phyloP scores from a whole-genome alignment of 306 rosid genomes.

The Fagus sylvatica region DNA sequence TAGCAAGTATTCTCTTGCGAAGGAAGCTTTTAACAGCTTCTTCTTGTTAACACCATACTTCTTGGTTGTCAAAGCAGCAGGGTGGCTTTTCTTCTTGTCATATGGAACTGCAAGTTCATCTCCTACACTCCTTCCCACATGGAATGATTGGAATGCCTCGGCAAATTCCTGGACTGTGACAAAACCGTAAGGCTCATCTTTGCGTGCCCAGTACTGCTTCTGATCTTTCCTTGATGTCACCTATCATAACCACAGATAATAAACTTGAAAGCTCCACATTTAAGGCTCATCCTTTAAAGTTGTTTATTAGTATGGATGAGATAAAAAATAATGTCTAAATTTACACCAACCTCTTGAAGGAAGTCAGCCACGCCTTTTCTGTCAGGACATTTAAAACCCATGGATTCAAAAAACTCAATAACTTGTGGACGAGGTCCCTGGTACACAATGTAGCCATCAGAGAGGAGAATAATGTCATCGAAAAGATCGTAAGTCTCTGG shows the following conservation, averaged over 20 bases:
- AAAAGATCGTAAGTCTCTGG: slow-evolving; percentile 60
- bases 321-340: not conserved
- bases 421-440: slow-evolving; percentile 57
- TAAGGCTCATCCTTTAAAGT: not conserved
- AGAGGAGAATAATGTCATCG: slow-evolving; percentile 51
- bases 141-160: slow-evolving; percentile 38
- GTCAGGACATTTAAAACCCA: slow-evolving; percentile 56
- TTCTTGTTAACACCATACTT: slow-evolving; percentile 35
- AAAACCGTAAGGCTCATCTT: slow-evolving; percentile 34
- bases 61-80: slow-evolving; percentile 40
- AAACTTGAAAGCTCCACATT: not conserved
- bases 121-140: slow-evolving; percentile 34
- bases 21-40: slow-evolving; percentile 39
- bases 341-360: slow-evolving; percentile 46
- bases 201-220: slow-evolving; percentile 42
- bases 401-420: slow-evolving; percentile 42
- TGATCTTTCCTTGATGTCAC: slow-evolving; percentile 50
- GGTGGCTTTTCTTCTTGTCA: slow-evolving; percentile 42
- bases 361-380: slow-evolving; percentile 64
- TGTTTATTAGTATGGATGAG: not conserved
- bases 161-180: slow-evolving; percentile 37
- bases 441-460: slow-evolving; percentile 54
- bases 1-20: slow-evolving; percentile 39
- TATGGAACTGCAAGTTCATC: slow-evolving; percentile 45
- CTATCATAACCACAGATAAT: slow-evolving; percentile 10